These are phyloP conservation scores for Eucalyptus sp. DNA, from an alignment of 345 rosid genomes.

Conservation along the genomic window DNA sequence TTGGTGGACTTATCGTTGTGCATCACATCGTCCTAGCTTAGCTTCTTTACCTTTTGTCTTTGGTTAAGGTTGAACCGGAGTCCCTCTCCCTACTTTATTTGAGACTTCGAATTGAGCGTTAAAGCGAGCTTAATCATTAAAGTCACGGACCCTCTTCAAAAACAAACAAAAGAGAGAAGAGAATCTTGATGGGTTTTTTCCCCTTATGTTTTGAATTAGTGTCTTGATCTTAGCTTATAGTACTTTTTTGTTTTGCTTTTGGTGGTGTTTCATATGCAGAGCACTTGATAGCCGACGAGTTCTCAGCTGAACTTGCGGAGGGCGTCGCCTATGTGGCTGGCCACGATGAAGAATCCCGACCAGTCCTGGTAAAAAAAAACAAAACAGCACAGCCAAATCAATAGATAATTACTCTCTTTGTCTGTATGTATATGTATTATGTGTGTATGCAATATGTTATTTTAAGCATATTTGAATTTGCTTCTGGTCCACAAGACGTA, in stretches of 20 bases:
- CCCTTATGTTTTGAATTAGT: background rate
- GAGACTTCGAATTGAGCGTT: conserved; percentile 20
- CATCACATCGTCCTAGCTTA: background rate
- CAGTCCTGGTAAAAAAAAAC: conserved; percentile 46
- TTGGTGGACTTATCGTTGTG: background rate
- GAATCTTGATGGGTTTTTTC: background rate
- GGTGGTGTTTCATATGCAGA: conserved; percentile 20
- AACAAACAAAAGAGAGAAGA: background rate
- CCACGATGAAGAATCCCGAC: conserved; percentile 75
- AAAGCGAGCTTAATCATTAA: conserved; percentile 22
- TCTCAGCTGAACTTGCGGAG: conserved; percentile 73
- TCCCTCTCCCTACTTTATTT: conserved; percentile 7
- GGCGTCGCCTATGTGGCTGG: conserved; percentile 87
- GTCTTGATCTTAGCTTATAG: background rate
- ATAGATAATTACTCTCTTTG: background rate
- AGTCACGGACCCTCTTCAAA: background rate
- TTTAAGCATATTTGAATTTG: background rate
- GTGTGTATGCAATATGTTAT: background rate
- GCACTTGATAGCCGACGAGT: conserved; percentile 78
- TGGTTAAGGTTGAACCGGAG: background rate
- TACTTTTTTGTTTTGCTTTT: background rate
- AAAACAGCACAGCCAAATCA: background rate
- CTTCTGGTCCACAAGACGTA: background rate
- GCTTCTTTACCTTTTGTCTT: conserved; percentile 3
- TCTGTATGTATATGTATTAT: background rate